Evolutionary conservation across 2,329 filamentous ascomycete species (phyloP).

Genomic region (Cladophialophora yegresii): DNA sequence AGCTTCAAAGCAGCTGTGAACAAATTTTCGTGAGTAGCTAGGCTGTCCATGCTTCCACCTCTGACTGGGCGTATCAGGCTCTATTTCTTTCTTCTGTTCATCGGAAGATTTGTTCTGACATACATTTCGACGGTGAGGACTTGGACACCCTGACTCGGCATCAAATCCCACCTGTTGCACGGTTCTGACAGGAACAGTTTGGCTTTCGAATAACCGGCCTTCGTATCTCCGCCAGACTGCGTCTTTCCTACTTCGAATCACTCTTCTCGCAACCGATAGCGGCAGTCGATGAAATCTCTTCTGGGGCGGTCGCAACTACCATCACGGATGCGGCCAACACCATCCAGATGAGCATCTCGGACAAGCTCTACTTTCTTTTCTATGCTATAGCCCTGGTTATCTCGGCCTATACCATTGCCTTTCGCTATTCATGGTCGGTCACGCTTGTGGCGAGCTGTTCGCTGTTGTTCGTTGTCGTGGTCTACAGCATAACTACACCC

Average conservation of each 20-base stretch:
- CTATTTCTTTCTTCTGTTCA: constrained; percentile 59
- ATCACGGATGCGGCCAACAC: constrained; percentile 57
- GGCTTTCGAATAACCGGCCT: constrained; percentile 55
- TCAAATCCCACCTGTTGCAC: not conserved
- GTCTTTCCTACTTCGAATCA: constrained; percentile 53
- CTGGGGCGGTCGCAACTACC: constrained; percentile 54
- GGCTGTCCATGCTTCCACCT: not conserved
- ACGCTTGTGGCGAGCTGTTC: constrained; percentile 54
- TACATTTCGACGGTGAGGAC: constrained; percentile 57
- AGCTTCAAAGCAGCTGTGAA: constrained; percentile 56
- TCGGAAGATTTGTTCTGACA: constrained; percentile 56
- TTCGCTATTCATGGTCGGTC: constrained; percentile 56
- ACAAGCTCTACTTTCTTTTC: constrained; percentile 52
- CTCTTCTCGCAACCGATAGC: constrained; percentile 55
- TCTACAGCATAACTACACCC: constrained; percentile 39
- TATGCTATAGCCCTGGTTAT: constrained; percentile 47
- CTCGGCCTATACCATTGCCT: constrained; percentile 55
- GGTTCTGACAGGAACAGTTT: constrained; percentile 40
- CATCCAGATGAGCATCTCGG: constrained; percentile 58
- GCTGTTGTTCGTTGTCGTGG: constrained; percentile 47
- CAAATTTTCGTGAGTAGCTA: constrained; percentile 42
- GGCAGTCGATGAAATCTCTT: constrained; percentile 53
- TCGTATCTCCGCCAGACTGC: constrained; percentile 53
- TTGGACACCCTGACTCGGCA: not conserved
- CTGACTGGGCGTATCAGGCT: constrained; percentile 40